Evolutionary conservation across 352 stramenopile species (phyloP).

Genomic region (Phytophthora melonis): DNA sequence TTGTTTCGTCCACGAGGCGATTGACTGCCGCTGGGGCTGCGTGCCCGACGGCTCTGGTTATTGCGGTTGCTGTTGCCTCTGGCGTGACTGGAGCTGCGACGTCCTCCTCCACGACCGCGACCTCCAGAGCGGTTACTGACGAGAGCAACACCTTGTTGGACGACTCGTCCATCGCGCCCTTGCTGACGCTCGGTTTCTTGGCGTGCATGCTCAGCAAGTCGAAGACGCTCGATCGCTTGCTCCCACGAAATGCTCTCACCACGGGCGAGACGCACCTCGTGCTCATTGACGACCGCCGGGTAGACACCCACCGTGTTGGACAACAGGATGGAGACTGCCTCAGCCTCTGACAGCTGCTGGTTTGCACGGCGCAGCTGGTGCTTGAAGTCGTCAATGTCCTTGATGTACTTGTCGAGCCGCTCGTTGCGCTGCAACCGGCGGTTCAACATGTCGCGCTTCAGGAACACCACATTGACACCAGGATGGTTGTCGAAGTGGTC

Average conservation of each 20-base stretch:
- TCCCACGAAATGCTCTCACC: constrained; percentile 5
- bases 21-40: too few relatives aligned
- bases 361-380: neutral
- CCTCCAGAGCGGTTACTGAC: too few relatives aligned
- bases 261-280: neutral
- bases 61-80: too few relatives aligned
- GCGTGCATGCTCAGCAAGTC: constrained; percentile 2
- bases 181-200: constrained; percentile 3
- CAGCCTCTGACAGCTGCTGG: neutral
- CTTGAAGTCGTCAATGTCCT: constrained; percentile 7
- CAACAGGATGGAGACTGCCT: constrained; percentile 3
- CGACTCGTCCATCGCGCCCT: neutral
- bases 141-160: too few relatives aligned
- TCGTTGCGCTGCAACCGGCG: constrained; percentile 2
- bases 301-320: neutral
- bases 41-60: too few relatives aligned
- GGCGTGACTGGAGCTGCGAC: too few relatives aligned
- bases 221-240: constrained; percentile 7
- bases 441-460: constrained; percentile 7
- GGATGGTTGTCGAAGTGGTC: constrained; percentile 12
- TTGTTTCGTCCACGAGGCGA: too few relatives aligned
- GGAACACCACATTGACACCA: neutral
- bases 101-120: too few relatives aligned
- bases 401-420: constrained; percentile 1
- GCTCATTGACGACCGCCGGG: neutral